Conservation (phyloP, 1,139 yeast genomes). For the Kodamaea plutei region DNA sequence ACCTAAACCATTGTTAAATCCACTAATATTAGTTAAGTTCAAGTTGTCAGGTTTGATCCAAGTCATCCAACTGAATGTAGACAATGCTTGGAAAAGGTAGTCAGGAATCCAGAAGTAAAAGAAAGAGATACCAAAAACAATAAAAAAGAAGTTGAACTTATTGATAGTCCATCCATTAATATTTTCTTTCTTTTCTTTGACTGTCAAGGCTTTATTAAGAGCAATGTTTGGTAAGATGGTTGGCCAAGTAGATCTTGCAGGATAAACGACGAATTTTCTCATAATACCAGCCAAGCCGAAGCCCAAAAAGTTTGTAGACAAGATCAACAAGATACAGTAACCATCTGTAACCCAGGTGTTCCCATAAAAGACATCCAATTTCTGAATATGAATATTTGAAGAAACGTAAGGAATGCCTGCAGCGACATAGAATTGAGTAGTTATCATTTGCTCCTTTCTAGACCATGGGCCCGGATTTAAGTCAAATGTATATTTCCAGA, state of each 20-base stretch:
- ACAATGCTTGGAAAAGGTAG: slow-evolving; percentile 14
- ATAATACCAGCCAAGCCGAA: slow-evolving; percentile 19
- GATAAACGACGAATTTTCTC: slow-evolving; percentile 15
- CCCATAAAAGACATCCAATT: slow-evolving; percentile 12
- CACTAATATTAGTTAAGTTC: slow-evolving; percentile 14
- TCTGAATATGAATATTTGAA: slow-evolving; percentile 15
- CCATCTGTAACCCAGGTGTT: slow-evolving; percentile 16
- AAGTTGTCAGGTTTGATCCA: slow-evolving; percentile 17
- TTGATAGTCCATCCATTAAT: slow-evolving; percentile 18
- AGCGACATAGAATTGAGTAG: slow-evolving; percentile 15
- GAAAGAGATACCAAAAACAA: slow-evolving; percentile 10
- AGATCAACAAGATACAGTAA: slow-evolving; percentile 12
- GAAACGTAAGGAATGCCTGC: slow-evolving; percentile 9
- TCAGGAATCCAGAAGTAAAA: slow-evolving; percentile 17
- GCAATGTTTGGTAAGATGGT: slow-evolving; percentile 15
- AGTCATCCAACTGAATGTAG: slow-evolving; percentile 17
- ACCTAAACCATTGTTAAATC: slow-evolving; percentile 13
- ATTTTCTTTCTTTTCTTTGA: slow-evolving; percentile 12
- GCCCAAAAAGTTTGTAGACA: slow-evolving; percentile 16
- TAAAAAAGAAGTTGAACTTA: slow-evolving; percentile 12
- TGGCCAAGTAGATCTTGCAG: slow-evolving; percentile 14
- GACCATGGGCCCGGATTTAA: slow-evolving; percentile 23
- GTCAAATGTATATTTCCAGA: slow-evolving; percentile 15
- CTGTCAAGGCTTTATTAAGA: slow-evolving; percentile 15
- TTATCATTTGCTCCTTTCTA: slow-evolving; percentile 19